Conservation (phyloP, 192 early-diverging fungal species). For the Chytriomyces sp. region DNA sequence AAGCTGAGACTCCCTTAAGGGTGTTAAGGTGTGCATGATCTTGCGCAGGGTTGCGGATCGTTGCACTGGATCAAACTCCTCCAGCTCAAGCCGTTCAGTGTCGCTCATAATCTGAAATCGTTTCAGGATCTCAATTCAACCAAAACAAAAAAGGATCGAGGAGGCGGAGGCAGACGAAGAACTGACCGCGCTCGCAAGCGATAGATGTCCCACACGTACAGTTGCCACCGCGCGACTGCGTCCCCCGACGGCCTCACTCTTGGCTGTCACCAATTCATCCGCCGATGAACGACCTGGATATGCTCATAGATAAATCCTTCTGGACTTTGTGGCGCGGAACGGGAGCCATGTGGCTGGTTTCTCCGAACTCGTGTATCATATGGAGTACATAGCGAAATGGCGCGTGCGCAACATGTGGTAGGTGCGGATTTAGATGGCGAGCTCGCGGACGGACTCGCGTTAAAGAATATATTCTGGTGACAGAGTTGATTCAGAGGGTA, state of each 20-base stretch:
- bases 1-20: not conserved
- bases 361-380: conserved; percentile 55
- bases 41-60: conserved; percentile 11
- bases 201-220: conserved; percentile 67
- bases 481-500: not conserved
- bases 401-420: conserved; percentile 57
- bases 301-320: conserved; percentile 71
- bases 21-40: conserved; percentile 7
- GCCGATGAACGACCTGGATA: conserved; percentile 70
- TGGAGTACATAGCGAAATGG: conserved; percentile 56
- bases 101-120: no score
- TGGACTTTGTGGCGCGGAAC: conserved; percentile 48
- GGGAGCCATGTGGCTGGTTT: conserved; percentile 35
- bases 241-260: conserved; percentile 52
- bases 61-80: conserved; percentile 3
- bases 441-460: conserved; percentile 42
- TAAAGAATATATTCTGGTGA: conserved; percentile 55
- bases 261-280: conserved; percentile 55
- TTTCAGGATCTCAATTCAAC: no score
- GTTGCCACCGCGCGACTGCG: conserved; percentile 64
- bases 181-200: no score
- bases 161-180: no score
- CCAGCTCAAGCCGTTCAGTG: no score
- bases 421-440: conserved; percentile 72
- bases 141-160: no score